Percentiles rank a stretch among this genome's conserved stretches.
Evolutionary conservation across 352 stramenopile species (phyloP).

Genomic region (Pythium rhizo-oryzae): DNA sequence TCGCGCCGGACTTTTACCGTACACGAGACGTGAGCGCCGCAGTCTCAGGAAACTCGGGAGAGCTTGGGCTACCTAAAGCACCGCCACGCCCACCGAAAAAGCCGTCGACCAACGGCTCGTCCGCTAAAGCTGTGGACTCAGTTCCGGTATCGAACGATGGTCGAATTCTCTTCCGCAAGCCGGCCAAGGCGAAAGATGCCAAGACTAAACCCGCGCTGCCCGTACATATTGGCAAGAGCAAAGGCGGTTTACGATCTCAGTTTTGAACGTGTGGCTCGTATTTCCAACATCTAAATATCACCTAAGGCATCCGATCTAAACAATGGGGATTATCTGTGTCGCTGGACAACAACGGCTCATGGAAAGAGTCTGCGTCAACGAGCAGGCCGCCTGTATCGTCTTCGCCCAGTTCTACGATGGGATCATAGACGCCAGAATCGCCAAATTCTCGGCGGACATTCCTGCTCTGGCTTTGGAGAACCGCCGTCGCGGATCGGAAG

Average conservation of each 20-base stretch:
- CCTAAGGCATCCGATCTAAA: no score
- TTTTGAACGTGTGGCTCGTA: slow-evolving; percentile 63
- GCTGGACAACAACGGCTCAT: slow-evolving; percentile 17
- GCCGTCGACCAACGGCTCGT: slow-evolving; percentile 5
- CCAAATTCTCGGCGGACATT: not conserved
- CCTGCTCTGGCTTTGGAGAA: slow-evolving; percentile 4
- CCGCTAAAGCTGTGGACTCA: not conserved
- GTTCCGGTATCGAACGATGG: slow-evolving; percentile 37
- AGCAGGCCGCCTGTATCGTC: slow-evolving; percentile 1
- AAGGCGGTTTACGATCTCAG: slow-evolving; percentile 75
- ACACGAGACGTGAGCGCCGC: slow-evolving; percentile 67
- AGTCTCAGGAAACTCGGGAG: slow-evolving; percentile 68
- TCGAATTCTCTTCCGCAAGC: slow-evolving; percentile 80
- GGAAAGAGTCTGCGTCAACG: slow-evolving; percentile 4
- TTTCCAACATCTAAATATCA: no score
- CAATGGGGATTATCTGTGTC: slow-evolving; percentile 5
- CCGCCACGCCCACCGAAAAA: slow-evolving; percentile 24
- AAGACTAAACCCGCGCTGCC: slow-evolving; percentile 52
- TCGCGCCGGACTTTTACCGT: slow-evolving; percentile 75
- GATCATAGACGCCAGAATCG: slow-evolving; percentile 1
- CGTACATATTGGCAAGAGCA: slow-evolving; percentile 83
- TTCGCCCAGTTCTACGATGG: no score
- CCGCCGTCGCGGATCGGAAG: not conserved
- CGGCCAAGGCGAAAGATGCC: slow-evolving; percentile 33
- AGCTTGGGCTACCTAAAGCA: slow-evolving; percentile 61